Percentiles rank a stretch among this genome's conserved stretches.
Conservation (phyloP, 2,329 filamentous ascomycete genomes). For the Podosphaera fusca region DNA sequence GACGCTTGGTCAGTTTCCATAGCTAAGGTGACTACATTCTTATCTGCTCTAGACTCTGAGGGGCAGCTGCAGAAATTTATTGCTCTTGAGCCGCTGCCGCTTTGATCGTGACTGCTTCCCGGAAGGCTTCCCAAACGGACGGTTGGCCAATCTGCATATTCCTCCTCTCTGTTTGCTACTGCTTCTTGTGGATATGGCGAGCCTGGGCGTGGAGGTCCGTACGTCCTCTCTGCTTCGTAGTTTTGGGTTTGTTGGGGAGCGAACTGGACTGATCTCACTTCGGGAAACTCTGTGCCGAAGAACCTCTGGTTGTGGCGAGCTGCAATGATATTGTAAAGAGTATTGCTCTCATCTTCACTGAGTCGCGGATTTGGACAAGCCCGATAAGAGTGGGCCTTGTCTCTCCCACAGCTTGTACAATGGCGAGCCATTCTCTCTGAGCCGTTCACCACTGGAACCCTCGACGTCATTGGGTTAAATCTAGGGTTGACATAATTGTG, state of each 20-base stretch:
- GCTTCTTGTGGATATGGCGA: neutral
- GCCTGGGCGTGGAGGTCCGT: neutral
- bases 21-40: too few relatives aligned
- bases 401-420: neutral
- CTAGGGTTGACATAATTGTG: neutral
- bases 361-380: neutral
- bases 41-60: neutral
- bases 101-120: neutral
- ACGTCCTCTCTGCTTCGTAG: neutral
- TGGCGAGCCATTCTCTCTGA: neutral
- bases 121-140: too few relatives aligned
- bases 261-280: neutral
- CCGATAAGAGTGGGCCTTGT: neutral
- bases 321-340: too few relatives aligned
- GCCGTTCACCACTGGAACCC: neutral
- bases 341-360: too few relatives aligned
- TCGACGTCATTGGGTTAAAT: slow-evolving; percentile 1
- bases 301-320: neutral
- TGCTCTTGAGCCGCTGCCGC: neutral
- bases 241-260: neutral
- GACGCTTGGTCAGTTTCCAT: too few relatives aligned
- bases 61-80: neutral
- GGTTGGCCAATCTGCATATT: too few relatives aligned
- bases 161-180: neutral
- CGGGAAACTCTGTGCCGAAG: neutral